A percentile compares a stretch with the other conserved stretches of the same genome.
Evolutionary conservation across 73 alveolate genomes (phyloP).

Genomic region (Paramecium octaurelia): DNA sequence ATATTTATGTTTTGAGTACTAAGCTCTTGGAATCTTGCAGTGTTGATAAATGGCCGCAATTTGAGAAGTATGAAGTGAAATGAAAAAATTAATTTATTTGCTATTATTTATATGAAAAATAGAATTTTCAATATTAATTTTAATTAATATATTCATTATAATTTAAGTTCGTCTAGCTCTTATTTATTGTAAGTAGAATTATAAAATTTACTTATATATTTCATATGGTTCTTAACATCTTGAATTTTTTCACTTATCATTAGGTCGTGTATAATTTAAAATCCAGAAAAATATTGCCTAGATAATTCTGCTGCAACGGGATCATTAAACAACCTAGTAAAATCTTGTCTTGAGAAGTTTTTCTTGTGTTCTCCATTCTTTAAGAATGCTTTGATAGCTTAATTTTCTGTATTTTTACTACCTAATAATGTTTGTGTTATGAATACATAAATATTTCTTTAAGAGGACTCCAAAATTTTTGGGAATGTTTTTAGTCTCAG

Average conservation of each 20-base stretch:
- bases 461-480: conserved; percentile 34
- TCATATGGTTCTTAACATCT: conserved; percentile 42
- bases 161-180: conserved; percentile 36
- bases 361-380: conserved; percentile 39
- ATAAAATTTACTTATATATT: conserved; percentile 36
- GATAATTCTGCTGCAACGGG: background rate
- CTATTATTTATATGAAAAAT: background rate
- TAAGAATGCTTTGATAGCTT: conserved; percentile 4
- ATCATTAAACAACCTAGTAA: conserved; percentile 18
- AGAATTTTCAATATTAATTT: background rate
- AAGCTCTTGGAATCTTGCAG: background rate
- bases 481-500: conserved; percentile 43
- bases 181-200: conserved; percentile 18
- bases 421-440: background rate
- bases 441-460: conserved; percentile 23
- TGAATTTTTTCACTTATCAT: conserved; percentile 38
- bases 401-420: background rate
- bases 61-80: background rate
- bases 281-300: conserved; percentile 29
- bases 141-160: background rate
- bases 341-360: conserved; percentile 38
- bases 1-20: background rate
- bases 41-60: background rate
- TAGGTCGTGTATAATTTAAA: conserved; percentile 6
- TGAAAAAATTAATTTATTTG: background rate